Conservation (phyloP, 2,329 filamentous ascomycete genomes). For the Remersonia thermophila region DNA sequence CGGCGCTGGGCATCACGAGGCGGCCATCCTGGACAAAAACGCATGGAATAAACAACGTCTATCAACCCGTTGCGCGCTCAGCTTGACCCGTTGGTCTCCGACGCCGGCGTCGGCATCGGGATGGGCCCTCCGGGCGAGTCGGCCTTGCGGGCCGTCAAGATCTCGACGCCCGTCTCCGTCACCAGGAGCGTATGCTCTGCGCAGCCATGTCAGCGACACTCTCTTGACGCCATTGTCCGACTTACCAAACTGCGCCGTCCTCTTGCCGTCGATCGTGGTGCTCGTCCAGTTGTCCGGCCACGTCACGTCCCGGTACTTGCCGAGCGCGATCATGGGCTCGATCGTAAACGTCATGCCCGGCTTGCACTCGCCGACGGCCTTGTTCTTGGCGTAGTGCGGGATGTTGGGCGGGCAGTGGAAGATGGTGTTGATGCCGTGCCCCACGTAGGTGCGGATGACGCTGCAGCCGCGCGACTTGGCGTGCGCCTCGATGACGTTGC, state of each 20-base stretch:
- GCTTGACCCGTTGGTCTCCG: not conserved
- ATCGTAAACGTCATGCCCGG: slow-evolving; percentile 98
- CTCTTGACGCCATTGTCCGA: slow-evolving; percentile 5
- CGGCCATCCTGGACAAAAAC: too few relatives aligned
- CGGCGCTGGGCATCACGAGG: slow-evolving; percentile 3
- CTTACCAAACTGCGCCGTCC: slow-evolving; percentile 85
- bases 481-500: slow-evolving; percentile 89
- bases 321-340: slow-evolving; percentile 93
- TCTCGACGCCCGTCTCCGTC: slow-evolving; percentile 72
- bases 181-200: slow-evolving; percentile 72
- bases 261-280: slow-evolving; percentile 77
- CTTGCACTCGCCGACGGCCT: slow-evolving; percentile 87
- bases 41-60: too few relatives aligned
- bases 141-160: slow-evolving; percentile 61
- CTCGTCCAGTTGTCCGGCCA: slow-evolving; percentile 99
- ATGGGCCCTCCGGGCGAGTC: slow-evolving; percentile 67
- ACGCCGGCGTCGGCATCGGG: slow-evolving; percentile 33
- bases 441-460: slow-evolving; percentile 91
- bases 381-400: slow-evolving; percentile 97
- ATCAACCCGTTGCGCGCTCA: too few relatives aligned
- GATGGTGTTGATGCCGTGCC: slow-evolving; percentile 84
- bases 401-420: slow-evolving; percentile 94
- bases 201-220: slow-evolving; percentile 1
- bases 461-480: slow-evolving; percentile 77
- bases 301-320: slow-evolving; percentile 81